Percentiles rank a stretch among this genome's conserved stretches.
Evolutionary conservation across 768 basidiomycete species (phyloP).

Genomic region (Naganishia friedmannii): DNA sequence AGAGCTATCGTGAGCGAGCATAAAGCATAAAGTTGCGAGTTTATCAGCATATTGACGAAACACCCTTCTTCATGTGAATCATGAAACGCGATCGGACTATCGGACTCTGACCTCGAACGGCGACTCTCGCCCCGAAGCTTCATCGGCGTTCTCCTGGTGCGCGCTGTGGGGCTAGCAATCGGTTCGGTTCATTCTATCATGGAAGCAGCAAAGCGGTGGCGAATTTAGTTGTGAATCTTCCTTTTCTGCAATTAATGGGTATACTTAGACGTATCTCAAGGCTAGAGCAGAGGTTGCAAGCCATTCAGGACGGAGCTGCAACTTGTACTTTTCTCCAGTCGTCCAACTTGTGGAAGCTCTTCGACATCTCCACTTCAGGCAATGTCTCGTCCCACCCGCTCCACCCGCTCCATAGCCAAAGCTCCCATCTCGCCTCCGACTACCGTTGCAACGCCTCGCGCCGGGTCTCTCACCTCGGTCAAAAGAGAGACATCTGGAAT

Average conservation of each 20-base stretch:
- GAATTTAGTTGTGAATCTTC: neutral
- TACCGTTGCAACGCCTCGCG: neutral
- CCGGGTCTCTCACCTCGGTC: neutral
- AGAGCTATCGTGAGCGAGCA: too few relatives aligned
- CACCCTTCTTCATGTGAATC: neutral
- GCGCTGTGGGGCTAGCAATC: neutral
- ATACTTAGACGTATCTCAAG: too few relatives aligned
- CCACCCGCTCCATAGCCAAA: slow-evolving; percentile 15
- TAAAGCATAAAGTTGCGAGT: neutral
- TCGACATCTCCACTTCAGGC: neutral
- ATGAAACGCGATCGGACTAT: neutral
- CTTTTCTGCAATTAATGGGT: neutral
- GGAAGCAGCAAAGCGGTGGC: neutral
- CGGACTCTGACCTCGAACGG: too few relatives aligned
- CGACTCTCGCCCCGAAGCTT: neutral
- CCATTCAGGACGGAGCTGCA: too few relatives aligned
- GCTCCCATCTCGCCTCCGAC: slow-evolving; percentile 14
- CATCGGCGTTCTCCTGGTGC: neutral
- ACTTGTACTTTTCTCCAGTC: too few relatives aligned
- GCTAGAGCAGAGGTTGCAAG: too few relatives aligned
- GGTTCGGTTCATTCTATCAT: too few relatives aligned
- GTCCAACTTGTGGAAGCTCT: too few relatives aligned
- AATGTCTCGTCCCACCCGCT: slow-evolving; percentile 3
- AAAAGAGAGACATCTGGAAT: slow-evolving; percentile 6
- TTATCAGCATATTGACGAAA: neutral